Evolutionary conservation across 192 early-diverging fungal species (phyloP).

Genomic region (Linnemannia hyalina): DNA sequence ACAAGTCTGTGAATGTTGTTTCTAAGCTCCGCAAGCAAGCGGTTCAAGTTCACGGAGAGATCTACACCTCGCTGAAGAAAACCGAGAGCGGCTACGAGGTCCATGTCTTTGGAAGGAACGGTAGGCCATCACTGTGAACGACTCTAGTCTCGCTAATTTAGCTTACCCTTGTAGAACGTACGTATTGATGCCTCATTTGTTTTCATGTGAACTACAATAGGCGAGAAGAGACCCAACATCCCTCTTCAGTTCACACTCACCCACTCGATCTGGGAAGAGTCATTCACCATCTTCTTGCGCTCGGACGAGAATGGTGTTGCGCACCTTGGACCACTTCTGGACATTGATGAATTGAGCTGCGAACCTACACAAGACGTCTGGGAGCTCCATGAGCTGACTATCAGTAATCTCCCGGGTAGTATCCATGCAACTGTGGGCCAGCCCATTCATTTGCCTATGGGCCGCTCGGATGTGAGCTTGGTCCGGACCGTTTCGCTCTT

Average conservation of each 20-base stretch:
- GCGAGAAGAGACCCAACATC: conserved; percentile 44
- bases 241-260: conserved; percentile 38
- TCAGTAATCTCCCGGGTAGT: neutral
- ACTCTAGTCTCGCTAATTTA: too few relatives aligned
- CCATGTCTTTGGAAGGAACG: conserved; percentile 57
- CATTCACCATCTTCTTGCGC: conserved; percentile 26
- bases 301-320: conserved; percentile 57
- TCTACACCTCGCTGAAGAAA: conserved; percentile 27
- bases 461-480: neutral
- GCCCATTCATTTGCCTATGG: conserved; percentile 27
- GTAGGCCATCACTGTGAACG: neutral
- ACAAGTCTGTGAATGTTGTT: neutral
- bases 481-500: conserved; percentile 34
- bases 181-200: too few relatives aligned
- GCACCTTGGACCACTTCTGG: conserved; percentile 38
- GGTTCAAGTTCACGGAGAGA: conserved; percentile 43
- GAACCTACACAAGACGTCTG: neutral
- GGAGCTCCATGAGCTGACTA: neutral
- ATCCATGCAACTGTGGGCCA: conserved; percentile 32
- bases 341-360: conserved; percentile 18
- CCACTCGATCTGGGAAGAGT: conserved; percentile 14
- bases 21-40: conserved; percentile 4
- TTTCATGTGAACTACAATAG: conserved; percentile 17
- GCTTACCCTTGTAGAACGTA: too few relatives aligned
- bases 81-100: conserved; percentile 32